Evolutionary conservation across 1,284 basidiomycete species (phyloP), one percentile per base, ranked within the genome.

Genomic region (Fomitopsis betulina): DNA sequence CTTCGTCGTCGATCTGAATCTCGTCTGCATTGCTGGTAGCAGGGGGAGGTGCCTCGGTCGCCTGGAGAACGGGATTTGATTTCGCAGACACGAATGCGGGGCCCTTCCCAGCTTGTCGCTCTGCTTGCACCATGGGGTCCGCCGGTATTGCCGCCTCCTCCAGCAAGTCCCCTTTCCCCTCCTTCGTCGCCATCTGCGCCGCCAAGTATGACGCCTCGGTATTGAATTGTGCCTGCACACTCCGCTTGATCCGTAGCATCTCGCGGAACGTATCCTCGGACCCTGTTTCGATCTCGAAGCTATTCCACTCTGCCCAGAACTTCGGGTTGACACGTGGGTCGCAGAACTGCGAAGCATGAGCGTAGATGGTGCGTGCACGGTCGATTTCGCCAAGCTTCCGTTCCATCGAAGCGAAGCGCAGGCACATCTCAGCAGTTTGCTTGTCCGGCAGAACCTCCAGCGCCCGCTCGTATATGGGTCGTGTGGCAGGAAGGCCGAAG

Each of bases 341-440:
- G 75, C 96, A 99, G 82, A 99, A 98, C 70, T 99, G 97, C 32
- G 92, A 94, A 0, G 96, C 96, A 70, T 99, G 96, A 0, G 94
- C 96, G 68, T 97, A 99, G 67, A 99, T 92, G 0, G 95, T 91
- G 55, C 97, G 86, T 7, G 96, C 97, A 39, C 97, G 85, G 76
- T 99, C 97, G 72, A 99, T 97, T 77, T 99, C 97, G 61, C 97
- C 97, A 38, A 99, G 85, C 74, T 99, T 99, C 67, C 96, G 89
- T 75, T 99, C 97, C 68, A 99, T 86, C 50, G 86, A 84, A 7
- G 97, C 97, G 72, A 98, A 99, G 45, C 95, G 91, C 42, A 97
- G 78, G 73, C 95, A 98, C 93, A 99, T 97, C 71, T 94, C 89
- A n/a, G 96, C 94, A 1, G 97, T 97, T 75, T 98, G 93, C 55